A percentile compares a stretch with the other conserved stretches of the same genome.
Conservation (phyloP, 139 green algal genomes). For the Dunaliella primolecta region DNA sequence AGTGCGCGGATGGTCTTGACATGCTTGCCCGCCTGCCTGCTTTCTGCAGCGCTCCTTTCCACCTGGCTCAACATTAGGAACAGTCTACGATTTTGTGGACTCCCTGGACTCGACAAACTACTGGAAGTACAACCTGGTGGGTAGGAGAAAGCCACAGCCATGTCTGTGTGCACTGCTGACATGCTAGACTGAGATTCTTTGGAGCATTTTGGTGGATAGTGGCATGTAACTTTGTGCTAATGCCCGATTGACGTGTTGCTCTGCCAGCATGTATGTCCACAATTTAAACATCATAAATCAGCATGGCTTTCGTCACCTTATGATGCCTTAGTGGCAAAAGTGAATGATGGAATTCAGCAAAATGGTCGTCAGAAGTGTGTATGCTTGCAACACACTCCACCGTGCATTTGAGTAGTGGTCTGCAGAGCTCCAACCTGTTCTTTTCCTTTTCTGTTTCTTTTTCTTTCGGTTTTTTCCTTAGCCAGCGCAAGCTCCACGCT, state of each 20-base stretch:
- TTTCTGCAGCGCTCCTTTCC: slow-evolving; percentile 57
- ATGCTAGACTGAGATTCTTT: neutral
- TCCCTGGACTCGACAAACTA: slow-evolving; percentile 53
- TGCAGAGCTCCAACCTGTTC: too few species aligned
- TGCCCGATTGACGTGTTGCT: neutral
- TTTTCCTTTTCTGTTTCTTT: too few species aligned
- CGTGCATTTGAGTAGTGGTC: too few species aligned
- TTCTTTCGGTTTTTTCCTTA: too few species aligned
- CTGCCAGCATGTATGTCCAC: neutral
- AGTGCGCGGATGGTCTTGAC: too few species aligned
- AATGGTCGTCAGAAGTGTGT: too few species aligned
- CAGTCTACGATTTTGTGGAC: slow-evolving; percentile 72
- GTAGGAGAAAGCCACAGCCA: neutral
- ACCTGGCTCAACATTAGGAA: slow-evolving; percentile 6
- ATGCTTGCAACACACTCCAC: too few species aligned
- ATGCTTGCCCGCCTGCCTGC: neutral
- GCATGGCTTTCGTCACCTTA: neutral
- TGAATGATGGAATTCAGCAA: too few species aligned
- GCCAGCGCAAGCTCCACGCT: too few species aligned
- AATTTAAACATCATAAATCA: neutral
- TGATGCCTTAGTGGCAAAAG: too few species aligned
- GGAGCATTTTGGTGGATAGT: neutral
- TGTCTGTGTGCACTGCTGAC: neutral
- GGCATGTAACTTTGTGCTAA: neutral
- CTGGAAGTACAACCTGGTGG: slow-evolving; percentile 60